These are phyloP conservation scores for Solanum habrochaites DNA, from an alignment of 257 asterid genomes.

Conservation along the genomic window DNA sequence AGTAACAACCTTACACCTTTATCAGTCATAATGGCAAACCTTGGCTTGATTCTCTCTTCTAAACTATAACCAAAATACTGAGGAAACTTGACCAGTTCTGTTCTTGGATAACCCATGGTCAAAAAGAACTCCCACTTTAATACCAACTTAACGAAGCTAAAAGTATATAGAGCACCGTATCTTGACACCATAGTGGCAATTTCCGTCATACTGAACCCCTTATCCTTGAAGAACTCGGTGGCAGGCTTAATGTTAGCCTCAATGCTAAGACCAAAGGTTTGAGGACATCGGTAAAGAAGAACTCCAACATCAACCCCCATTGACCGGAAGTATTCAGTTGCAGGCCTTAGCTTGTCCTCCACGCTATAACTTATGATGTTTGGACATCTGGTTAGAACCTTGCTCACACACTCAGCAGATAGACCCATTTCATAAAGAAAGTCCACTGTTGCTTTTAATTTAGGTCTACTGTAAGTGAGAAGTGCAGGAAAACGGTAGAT, in stretches of 20 bases:
- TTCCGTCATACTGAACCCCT: conserved; percentile 50
- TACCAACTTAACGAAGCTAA: conserved; percentile 58
- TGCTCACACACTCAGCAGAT: conserved; percentile 66
- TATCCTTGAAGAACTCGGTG: conserved; percentile 61
- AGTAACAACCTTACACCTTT: conserved; percentile 51
- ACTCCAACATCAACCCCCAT: conserved; percentile 59
- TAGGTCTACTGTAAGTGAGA: conserved; percentile 79
- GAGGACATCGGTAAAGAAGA: conserved; percentile 71
- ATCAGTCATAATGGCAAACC: conserved; percentile 50
- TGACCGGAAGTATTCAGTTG: conserved; percentile 62
- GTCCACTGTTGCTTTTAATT: conserved; percentile 58
- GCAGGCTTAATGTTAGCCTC: conserved; percentile 76
- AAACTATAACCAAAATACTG: conserved; percentile 88
- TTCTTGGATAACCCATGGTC: conserved; percentile 58
- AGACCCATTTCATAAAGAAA: conserved; percentile 86
- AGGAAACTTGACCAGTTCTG: conserved; percentile 75
- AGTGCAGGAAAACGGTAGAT: conserved; percentile 88
- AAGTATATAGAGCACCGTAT: conserved; percentile 74
- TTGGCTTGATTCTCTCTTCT: conserved; percentile 71
- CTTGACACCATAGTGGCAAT: conserved; percentile 60
- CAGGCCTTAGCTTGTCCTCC: conserved; percentile 77
- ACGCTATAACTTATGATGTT: conserved; percentile 79
- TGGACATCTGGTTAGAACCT: conserved; percentile 76
- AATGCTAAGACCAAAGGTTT: conserved; percentile 86
- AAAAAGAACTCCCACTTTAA: conserved; percentile 78